A percentile compares a stretch with the other conserved stretches of the same genome.
phyloP scores from a whole-genome alignment of 2,329 filamentous ascomycete species.

The Westerdykella ornata region DNA sequence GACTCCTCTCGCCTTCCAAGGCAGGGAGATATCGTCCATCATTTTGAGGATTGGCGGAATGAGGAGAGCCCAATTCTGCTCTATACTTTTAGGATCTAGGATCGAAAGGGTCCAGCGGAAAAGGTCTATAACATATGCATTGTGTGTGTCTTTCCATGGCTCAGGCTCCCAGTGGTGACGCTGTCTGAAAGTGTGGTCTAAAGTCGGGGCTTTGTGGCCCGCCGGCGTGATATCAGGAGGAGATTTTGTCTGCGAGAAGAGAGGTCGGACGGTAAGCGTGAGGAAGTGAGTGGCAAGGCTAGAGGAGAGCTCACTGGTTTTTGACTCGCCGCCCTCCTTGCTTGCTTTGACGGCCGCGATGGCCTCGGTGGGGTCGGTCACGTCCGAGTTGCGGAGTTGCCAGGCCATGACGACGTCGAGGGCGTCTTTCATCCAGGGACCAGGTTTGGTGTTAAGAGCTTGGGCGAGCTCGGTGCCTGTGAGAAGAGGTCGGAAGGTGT shows the following conservation, averaged over 20 bases:
- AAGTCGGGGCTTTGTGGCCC: conserved; percentile 47
- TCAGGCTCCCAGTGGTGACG: conserved; percentile 7
- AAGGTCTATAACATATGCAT: conserved; percentile 49
- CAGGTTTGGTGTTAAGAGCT: conserved; percentile 60
- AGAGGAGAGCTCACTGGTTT: conserved; percentile 46
- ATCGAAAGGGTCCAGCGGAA: conserved; percentile 56
- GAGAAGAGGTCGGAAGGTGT: conserved; percentile 48
- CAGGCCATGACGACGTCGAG: conserved; percentile 76
- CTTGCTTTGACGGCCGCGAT: conserved; percentile 41
- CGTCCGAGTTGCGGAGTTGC: conserved; percentile 74
- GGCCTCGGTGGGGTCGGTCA: conserved; percentile 49
- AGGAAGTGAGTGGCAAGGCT: conserved; percentile 52
- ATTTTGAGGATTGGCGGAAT: conserved; percentile 64
- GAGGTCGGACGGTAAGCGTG: conserved; percentile 56
- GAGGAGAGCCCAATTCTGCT: conserved; percentile 59
- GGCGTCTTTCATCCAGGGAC: conserved; percentile 77
- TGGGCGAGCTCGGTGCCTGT: conserved; percentile 69
- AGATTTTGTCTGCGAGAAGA: conserved; percentile 48
- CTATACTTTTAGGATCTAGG: conserved; percentile 45
- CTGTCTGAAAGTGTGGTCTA: conserved; percentile 37
- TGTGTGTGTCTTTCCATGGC: conserved; percentile 52
- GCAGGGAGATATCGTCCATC: conserved; percentile 55
- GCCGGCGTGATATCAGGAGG: conserved; percentile 45
- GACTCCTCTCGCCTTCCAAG: conserved; percentile 53
- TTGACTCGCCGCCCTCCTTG: conserved; percentile 6